phyloP scores from a whole-genome alignment of 768 basidiomycete species.

The Royoungia palumana region DNA sequence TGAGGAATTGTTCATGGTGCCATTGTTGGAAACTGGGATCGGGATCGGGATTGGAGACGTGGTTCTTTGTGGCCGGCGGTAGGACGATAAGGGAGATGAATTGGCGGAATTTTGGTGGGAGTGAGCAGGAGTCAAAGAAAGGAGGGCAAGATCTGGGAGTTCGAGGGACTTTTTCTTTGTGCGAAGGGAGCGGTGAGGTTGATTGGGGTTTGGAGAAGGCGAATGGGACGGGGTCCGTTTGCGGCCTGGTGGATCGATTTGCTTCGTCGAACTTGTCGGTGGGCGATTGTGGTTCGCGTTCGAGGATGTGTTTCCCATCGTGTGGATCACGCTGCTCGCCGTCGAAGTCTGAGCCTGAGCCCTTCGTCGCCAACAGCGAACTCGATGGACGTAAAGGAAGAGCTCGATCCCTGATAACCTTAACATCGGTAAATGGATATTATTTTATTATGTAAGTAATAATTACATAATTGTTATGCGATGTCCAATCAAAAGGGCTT shows the following conservation, averaged over 20 bases:
- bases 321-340: conserved; percentile 19
- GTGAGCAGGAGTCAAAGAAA: conserved; percentile 43
- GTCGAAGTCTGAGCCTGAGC: conserved; percentile 9
- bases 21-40: conserved; percentile 37
- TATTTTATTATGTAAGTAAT: conserved; percentile 9
- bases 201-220: conserved; percentile 39
- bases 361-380: conserved; percentile 19
- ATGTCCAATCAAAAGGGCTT: no score
- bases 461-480: conserved; percentile 7
- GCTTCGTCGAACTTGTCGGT: conserved; percentile 21
- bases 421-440: conserved; percentile 11
- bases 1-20: conserved; percentile 34
- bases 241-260: conserved; percentile 24
- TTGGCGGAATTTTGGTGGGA: conserved; percentile 36
- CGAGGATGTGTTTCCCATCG: conserved; percentile 35
- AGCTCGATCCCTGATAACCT: conserved; percentile 20
- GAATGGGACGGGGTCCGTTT: conserved; percentile 29
- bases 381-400: conserved; percentile 36
- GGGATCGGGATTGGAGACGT: conserved; percentile 52
- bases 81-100: conserved; percentile 40
- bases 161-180: conserved; percentile 72
- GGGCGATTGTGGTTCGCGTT: conserved; percentile 29
- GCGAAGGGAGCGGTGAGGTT: conserved; percentile 58
- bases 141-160: conserved; percentile 65
- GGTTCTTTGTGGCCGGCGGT: conserved; percentile 39